Evolutionary conservation across 768 basidiomycete species (phyloP), one percentile per base, ranked within the genome.

Genomic region (Sutorius australiensis): DNA sequence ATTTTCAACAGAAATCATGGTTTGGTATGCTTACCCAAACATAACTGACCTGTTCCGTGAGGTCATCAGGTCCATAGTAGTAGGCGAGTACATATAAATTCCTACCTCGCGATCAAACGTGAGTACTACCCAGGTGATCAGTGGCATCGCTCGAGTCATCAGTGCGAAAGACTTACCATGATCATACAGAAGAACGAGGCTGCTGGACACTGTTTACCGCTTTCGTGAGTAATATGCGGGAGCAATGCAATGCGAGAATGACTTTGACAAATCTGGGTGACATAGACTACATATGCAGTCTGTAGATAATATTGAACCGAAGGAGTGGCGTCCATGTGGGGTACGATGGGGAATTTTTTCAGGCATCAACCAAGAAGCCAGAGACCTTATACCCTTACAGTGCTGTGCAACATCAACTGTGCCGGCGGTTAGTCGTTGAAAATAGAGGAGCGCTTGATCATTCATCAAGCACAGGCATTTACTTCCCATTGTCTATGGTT

Each of bases 21-120:
- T 3, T n/a, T n/a, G 7, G n/a, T 0, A 4, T n/a, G 30, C 51
- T 41, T 46, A 60, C 63, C 64, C 63, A 64, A 37, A 66, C 24
- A 48, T 63, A 31, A 28, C 58, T 43, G 17, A 66, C 49, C 64
- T 60, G n/a, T 6, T 46, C 14, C 2, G 6, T 37, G 16, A 6
- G 17, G 13, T 6, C 1, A n/a, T 51, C 17, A 48, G 45, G 34
- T 33, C 17, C 3, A 19, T 14, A 31, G 6, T 0, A 7, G 37
- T 17, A 19, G 16, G 5, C n/a, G 1, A 38, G 27, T 2, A 7
- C 21, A 8, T 14, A 37, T 12, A 10, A n/a, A 48, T 16, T 16
- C 36, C 46, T 19, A 58, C 63, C 54, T 64, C 63, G 38, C 43
- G 41, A 40, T 55, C 55, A 19, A 64, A 32, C 1, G 47, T 63